Evolutionary conservation across 371 early-diverging fungal genomes (phyloP).

Genomic region (Saksenaea oblongispora): DNA sequence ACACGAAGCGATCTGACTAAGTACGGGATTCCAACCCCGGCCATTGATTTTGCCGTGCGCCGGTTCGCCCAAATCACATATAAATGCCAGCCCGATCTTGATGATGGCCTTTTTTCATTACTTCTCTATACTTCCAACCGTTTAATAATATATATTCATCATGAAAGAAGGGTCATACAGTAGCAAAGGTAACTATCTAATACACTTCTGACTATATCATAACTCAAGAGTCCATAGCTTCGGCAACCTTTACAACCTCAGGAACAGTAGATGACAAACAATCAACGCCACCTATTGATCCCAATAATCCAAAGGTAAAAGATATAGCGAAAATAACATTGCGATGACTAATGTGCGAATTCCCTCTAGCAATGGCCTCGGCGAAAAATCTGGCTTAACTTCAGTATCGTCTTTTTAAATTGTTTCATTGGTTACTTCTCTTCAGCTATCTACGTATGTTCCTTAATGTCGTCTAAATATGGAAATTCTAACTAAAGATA

Average conservation of each 20-base stretch:
- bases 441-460: constrained; percentile 34
- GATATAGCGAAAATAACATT: not conserved
- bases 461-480: not conserved
- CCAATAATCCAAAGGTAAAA: constrained; percentile 23
- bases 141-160: no score
- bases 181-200: not conserved
- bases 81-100: no score
- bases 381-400: constrained; percentile 20
- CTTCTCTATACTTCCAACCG: no score
- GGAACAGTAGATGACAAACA: not conserved
- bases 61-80: no score
- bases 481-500: not conserved
- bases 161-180: not conserved
- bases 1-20: no score
- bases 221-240: not conserved
- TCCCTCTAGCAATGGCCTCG: constrained; percentile 33
- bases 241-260: not conserved
- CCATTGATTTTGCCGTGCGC: no score
- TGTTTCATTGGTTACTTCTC: constrained; percentile 38
- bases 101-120: no score
- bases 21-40: no score
- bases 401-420: constrained; percentile 27
- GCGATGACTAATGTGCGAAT: not conserved
- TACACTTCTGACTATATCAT: not conserved
- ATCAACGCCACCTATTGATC: constrained; percentile 10